Conservation (phyloP, 2,329 filamentous ascomycete genomes). For the Ceratocystis papillata region DNA sequence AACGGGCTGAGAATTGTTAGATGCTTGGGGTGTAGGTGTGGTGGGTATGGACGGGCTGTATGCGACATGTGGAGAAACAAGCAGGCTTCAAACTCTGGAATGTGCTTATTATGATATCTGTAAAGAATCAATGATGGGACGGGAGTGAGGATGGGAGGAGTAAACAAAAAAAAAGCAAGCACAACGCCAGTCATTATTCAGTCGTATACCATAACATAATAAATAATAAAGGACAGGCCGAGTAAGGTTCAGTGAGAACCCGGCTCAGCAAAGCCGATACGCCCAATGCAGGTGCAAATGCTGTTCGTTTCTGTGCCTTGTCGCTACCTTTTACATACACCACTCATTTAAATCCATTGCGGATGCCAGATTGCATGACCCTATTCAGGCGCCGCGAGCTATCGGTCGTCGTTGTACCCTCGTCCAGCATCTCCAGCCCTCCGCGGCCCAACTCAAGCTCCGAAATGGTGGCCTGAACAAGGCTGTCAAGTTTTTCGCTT, state of each 20-base stretch:
- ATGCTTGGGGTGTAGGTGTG: no score
- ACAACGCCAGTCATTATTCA: neutral
- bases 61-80: no score
- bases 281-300: neutral
- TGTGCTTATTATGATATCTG: no score
- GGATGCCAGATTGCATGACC: neutral
- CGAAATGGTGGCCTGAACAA: slow-evolving; percentile 64
- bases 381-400: neutral
- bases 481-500: slow-evolving; percentile 54
- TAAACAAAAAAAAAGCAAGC: neutral
- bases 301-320: neutral
- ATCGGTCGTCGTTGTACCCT: neutral
- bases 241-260: neutral
- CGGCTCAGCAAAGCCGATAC: neutral
- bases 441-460: slow-evolving; percentile 47
- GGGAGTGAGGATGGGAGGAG: neutral
- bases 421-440: slow-evolving; percentile 5
- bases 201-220: neutral
- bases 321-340: neutral
- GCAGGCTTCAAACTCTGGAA: no score
- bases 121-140: no score
- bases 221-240: neutral
- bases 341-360: neutral
- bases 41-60: no score
- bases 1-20: no score